phyloP scores from a whole-genome alignment of 306 rosid species.

The Inga oerstediana region DNA sequence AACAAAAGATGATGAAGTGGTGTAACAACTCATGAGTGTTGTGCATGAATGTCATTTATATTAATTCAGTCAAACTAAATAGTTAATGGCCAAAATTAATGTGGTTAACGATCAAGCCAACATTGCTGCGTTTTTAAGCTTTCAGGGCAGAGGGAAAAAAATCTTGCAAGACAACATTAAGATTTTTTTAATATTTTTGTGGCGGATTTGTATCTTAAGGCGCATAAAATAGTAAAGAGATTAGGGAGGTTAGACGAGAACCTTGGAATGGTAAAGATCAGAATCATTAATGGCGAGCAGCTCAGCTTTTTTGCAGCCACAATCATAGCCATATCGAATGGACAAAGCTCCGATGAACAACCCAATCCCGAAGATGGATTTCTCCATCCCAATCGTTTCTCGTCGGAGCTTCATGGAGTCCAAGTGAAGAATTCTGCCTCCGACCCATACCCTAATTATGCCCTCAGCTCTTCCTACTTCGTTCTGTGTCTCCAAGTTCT shows the following conservation, averaged over 20 bases:
- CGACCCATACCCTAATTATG: conserved; percentile 60
- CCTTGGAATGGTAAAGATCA: conserved; percentile 82
- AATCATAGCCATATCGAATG: conserved; percentile 73
- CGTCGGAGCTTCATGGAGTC: conserved; percentile 72
- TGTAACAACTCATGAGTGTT: no score
- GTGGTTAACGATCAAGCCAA: no score
- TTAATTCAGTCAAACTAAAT: no score
- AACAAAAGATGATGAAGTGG: no score
- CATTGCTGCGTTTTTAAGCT: no score
- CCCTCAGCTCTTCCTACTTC: conserved; percentile 91
- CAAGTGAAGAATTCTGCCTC: conserved; percentile 77
- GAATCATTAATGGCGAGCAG: conserved; percentile 88
- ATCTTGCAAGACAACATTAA: no score
- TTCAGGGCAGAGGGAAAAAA: no score
- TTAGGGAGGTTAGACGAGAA: background rate
- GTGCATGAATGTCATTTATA: no score
- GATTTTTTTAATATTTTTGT: no score
- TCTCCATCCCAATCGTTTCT: conserved; percentile 83
- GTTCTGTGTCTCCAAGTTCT: conserved; percentile 46
- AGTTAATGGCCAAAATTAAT: no score
- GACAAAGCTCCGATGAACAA: conserved; percentile 91
- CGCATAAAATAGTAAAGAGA: background rate
- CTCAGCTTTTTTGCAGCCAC: conserved; percentile 69
- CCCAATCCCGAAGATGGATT: conserved; percentile 87
- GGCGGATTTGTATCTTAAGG: no score